These are phyloP conservation scores for Lactarius vividus DNA, from an alignment of 768 basidiomycete genomes.

Conservation along the genomic window DNA sequence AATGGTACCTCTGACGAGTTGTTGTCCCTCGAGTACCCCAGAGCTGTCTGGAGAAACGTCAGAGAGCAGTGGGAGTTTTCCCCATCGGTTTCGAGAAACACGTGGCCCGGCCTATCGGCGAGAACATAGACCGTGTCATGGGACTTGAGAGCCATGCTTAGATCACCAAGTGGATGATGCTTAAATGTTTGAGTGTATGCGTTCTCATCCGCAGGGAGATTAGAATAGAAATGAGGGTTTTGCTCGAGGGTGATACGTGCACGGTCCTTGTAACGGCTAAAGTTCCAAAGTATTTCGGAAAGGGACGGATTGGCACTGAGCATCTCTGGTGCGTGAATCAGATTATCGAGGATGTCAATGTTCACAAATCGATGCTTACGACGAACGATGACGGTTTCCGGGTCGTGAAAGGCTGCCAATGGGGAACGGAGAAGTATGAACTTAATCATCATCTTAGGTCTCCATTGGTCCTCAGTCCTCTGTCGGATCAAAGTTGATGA, in stretches of 20 bases:
- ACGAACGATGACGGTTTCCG: background rate
- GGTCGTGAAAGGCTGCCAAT: background rate
- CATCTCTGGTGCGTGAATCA: background rate
- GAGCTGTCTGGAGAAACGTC: slow-evolving; percentile 5
- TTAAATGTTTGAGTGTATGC: too few species aligned
- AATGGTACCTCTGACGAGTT: background rate
- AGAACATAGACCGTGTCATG: slow-evolving; percentile 4
- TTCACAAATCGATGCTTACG: background rate
- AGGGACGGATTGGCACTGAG: background rate
- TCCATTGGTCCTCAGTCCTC: background rate
- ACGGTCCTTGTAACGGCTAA: background rate
- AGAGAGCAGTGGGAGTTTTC: background rate
- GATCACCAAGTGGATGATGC: background rate
- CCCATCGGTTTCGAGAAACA: background rate
- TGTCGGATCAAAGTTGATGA: too few species aligned
- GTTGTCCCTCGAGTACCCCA: slow-evolving; percentile 10
- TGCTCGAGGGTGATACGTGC: slow-evolving; percentile 10
- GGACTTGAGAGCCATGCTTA: background rate
- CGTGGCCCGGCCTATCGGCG: background rate
- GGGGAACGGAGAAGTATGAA: slow-evolving; percentile 2
- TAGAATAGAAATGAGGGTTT: slow-evolving; percentile 17
- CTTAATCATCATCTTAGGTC: background rate
- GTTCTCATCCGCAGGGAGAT: background rate
- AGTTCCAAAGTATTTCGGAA: slow-evolving; percentile 19
- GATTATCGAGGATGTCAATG: background rate